A percentile compares a stretch with the other conserved stretches of the same genome.
Evolutionary conservation across 1,139 yeast species (phyloP).

Genomic region (Nakaseomyces bracarensis): DNA sequence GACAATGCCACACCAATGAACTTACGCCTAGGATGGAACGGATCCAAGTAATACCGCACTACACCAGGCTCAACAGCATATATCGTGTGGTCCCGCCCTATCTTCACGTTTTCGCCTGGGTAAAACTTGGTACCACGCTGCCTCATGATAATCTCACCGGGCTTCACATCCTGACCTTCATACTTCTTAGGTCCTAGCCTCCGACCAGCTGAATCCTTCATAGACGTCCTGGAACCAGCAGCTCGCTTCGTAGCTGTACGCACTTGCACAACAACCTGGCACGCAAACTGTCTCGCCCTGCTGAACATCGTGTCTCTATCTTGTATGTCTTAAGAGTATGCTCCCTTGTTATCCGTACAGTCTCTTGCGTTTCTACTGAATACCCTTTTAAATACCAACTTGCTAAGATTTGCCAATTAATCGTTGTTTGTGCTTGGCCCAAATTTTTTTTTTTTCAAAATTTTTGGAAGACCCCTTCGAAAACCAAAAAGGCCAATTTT

Average conservation of each 20-base stretch:
- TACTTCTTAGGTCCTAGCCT: slow-evolving; percentile 84
- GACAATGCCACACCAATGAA: slow-evolving; percentile 81
- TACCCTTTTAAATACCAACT: too few relatives aligned
- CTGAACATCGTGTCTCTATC: too few relatives aligned
- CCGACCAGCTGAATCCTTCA: slow-evolving; percentile 93
- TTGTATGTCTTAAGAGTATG: too few relatives aligned
- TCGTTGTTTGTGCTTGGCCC: slow-evolving; percentile 3
- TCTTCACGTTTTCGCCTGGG: slow-evolving; percentile 88
- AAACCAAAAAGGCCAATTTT: too few relatives aligned
- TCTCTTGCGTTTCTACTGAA: neutral
- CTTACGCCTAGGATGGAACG: slow-evolving; percentile 92
- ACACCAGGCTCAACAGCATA: slow-evolving; percentile 89
- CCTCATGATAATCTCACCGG: slow-evolving; percentile 88
- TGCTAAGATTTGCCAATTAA: too few relatives aligned
- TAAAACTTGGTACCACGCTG: slow-evolving; percentile 96
- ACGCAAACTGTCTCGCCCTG: slow-evolving; percentile 4
- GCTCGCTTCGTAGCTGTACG: slow-evolving; percentile 93
- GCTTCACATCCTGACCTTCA: slow-evolving; percentile 53
- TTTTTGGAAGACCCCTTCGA: neutral
- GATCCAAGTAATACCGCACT: slow-evolving; percentile 85
- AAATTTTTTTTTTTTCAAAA: neutral
- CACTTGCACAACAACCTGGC: slow-evolving; percentile 36
- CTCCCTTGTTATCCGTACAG: too few relatives aligned
- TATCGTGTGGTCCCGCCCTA: slow-evolving; percentile 91
- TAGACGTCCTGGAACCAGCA: slow-evolving; percentile 86